These are phyloP conservation scores for Debaryomyces nepalensis DNA, from an alignment of 1,139 yeast species.

Conservation along the genomic window DNA sequence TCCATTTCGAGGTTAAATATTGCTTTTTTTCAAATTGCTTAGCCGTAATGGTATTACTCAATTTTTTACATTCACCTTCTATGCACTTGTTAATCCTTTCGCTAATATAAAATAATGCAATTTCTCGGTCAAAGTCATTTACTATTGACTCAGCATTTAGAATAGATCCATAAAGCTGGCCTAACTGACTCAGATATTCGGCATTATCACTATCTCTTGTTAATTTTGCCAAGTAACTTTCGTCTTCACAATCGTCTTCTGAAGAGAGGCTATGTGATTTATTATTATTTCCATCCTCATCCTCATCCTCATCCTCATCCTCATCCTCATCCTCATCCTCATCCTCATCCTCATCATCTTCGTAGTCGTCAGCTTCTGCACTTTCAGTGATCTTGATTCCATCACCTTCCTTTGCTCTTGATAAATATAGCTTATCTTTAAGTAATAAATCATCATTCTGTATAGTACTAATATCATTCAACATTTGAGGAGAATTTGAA, in stretches of 20 bases:
- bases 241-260: slow-evolving; percentile 14
- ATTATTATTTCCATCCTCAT: slow-evolving; percentile 24
- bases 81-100: slow-evolving; percentile 39
- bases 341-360: slow-evolving; percentile 29
- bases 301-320: slow-evolving; percentile 21
- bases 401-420: slow-evolving; percentile 17
- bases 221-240: slow-evolving; percentile 24
- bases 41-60: slow-evolving; percentile 37
- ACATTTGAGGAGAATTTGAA: slow-evolving; percentile 49
- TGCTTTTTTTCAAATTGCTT: slow-evolving; percentile 40
- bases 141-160: slow-evolving; percentile 40
- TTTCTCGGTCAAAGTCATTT: slow-evolving; percentile 41
- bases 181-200: slow-evolving; percentile 18
- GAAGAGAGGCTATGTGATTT: slow-evolving; percentile 22
- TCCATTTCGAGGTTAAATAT: slow-evolving; percentile 43
- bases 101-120: slow-evolving; percentile 47
- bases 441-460: slow-evolving; percentile 40
- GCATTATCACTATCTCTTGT: slow-evolving; percentile 11
- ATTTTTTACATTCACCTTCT: slow-evolving; percentile 38
- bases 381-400: slow-evolving; percentile 27
- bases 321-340: slow-evolving; percentile 32
- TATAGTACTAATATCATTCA: slow-evolving; percentile 37
- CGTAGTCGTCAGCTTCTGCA: slow-evolving; percentile 34
- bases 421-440: slow-evolving; percentile 41
- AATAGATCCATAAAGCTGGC: slow-evolving; percentile 40